These are phyloP conservation scores for Phytopythium montanum DNA, from an alignment of 352 stramenopile genomes.

Conservation along the genomic window DNA sequence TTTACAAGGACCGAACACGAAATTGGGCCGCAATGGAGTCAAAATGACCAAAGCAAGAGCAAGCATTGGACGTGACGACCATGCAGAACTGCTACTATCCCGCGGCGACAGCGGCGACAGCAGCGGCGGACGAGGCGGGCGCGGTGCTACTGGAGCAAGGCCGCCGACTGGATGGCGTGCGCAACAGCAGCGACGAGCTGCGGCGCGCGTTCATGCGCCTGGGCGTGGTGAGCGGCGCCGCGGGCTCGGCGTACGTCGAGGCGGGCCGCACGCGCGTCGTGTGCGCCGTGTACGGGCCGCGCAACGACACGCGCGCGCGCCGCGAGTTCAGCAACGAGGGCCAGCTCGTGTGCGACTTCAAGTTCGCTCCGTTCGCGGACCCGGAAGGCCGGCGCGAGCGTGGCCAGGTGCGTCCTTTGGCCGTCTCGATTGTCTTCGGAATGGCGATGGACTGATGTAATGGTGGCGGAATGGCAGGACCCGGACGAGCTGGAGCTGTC, in stretches of 20 bases:
- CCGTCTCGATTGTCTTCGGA: not conserved
- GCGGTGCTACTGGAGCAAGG: constrained; percentile 24
- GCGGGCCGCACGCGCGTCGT: constrained; percentile 84
- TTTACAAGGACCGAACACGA: too few species aligned
- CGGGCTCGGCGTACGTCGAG: constrained; percentile 89
- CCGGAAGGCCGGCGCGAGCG: constrained; percentile 54
- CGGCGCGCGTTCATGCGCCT: constrained; percentile 83
- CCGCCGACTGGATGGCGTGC: constrained; percentile 30
- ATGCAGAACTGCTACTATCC: constrained; percentile 90
- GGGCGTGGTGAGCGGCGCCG: constrained; percentile 71
- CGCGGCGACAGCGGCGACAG: constrained; percentile 21
- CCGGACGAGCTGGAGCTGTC: constrained; percentile 81
- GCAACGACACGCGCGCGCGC: constrained; percentile 66
- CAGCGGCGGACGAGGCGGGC: constrained; percentile 16
- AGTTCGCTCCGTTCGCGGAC: constrained; percentile 83
- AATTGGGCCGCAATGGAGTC: constrained; percentile 24
- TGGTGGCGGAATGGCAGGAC: constrained; percentile 18
- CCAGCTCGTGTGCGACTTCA: constrained; percentile 86
- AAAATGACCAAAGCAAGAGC: constrained; percentile 65
- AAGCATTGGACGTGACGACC: not conserved
- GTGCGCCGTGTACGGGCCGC: constrained; percentile 86
- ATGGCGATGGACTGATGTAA: not conserved
- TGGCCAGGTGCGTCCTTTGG: constrained; percentile 31
- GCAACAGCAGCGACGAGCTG: constrained; percentile 75
- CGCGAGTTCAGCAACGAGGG: constrained; percentile 85